These are phyloP conservation scores for Colletotrichum chrysophilum DNA, from an alignment of 2,329 filamentous ascomycete species.

Conservation along the genomic window DNA sequence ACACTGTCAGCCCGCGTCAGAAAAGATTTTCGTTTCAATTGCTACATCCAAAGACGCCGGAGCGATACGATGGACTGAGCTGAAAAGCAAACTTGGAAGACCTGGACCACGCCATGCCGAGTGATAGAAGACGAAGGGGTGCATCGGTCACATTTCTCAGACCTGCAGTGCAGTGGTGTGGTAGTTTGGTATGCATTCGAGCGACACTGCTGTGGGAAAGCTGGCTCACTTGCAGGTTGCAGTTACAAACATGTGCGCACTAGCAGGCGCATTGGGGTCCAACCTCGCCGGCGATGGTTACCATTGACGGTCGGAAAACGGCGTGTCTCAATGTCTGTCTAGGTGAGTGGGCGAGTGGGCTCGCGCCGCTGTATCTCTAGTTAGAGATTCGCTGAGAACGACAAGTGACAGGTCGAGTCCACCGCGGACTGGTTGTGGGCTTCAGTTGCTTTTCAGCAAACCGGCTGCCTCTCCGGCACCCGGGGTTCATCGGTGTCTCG, in stretches of 20 bases:
- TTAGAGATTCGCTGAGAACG: not conserved
- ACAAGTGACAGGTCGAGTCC: conserved; percentile 8
- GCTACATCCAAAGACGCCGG: not conserved
- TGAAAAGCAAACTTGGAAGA: not conserved
- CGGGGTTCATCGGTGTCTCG: conserved; percentile 6
- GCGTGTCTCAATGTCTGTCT: not conserved
- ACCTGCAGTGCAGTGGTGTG: conserved; percentile 11
- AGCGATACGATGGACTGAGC: not conserved
- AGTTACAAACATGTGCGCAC: not conserved
- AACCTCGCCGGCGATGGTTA: not conserved
- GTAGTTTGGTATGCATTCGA: not conserved
- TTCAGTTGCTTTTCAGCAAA: not conserved
- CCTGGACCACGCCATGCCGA: not conserved
- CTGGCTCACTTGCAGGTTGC: not conserved
- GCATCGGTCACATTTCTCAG: conserved; percentile 12
- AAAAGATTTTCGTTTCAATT: not conserved
- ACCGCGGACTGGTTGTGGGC: not conserved
- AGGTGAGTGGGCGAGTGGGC: not conserved
- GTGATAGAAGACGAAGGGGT: conserved; percentile 10
- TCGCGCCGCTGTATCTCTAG: not conserved
- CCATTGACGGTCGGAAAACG: not conserved
- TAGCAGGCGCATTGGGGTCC: not conserved
- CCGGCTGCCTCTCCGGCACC: conserved; percentile 20
- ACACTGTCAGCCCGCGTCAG: not conserved
- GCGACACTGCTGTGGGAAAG: not conserved